Evolutionary conservation across 139 green algal genomes (phyloP), one percentile per base, ranked within the genome.

Genomic region (Chlorella vulgaris): DNA sequence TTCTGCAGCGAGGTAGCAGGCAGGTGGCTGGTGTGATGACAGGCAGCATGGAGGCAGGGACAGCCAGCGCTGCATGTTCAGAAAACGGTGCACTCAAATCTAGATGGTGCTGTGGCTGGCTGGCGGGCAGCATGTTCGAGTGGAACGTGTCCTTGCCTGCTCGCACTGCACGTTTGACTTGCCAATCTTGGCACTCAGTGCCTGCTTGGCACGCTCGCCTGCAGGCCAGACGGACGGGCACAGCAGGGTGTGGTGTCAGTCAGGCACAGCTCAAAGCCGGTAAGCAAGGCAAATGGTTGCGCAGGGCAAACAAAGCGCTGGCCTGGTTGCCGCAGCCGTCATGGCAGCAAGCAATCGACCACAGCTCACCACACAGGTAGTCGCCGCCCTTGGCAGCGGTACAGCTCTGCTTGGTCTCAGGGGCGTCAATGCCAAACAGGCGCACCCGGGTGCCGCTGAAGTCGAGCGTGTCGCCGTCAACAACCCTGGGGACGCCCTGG

Each of bases 391-490:
- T 42, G 4, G 38, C 42, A 35, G 89, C 69, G 15, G 29, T 79
- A 85, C 93, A 97, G 26, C 50, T 69, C 84, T 97, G 93, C n/a
- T 83, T 78, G 42, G 84, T 93, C 80, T 97, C 93, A 0, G 93
- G 93, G 0, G 93, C 93, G 68, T 97, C 93, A 15, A 97, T 80
- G 1, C 89, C 93, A 74, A 91, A 94, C 51, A 97, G 65, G 2
- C 93, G 84, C 15, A 93, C 80, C 5, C 81, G 77, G 21, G 79
- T 84, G 51, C 68, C 81, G 70, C 35, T 90, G 21, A 97, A 87
- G 65, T 88, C 86, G 18, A 95, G 69, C 4, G 91, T 94, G 82
- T 95, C 91, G 35, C 91, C 91, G 51, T 95, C 91, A 18, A 93
- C 85, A 28, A 94, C 76, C 29, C 85, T 50, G 39, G 91, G 82